Evolutionary conservation across 2,329 filamentous ascomycete genomes (phyloP).

Genomic region (Aureobasidium sp.): DNA sequence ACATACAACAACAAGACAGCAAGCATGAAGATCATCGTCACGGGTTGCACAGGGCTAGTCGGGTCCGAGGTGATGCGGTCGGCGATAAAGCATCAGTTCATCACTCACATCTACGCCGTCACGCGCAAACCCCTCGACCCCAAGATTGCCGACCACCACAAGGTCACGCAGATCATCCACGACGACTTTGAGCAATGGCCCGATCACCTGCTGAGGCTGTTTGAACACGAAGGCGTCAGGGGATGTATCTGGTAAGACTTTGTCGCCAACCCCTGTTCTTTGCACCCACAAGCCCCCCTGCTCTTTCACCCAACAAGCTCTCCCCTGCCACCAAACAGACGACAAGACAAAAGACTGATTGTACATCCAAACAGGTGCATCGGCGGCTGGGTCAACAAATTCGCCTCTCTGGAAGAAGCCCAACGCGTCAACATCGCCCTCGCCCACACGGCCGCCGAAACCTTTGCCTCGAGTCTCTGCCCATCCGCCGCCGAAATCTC

Average conservation of each 20-base stretch:
- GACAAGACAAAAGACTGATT: not conserved
- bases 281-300: not conserved
- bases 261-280: too few relatives aligned
- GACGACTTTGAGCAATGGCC: conserved; percentile 48
- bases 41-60: conserved; percentile 50
- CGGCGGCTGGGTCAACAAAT: conserved; percentile 20
- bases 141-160: conserved; percentile 22
- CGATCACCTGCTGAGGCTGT: conserved; percentile 31
- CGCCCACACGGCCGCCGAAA: conserved; percentile 24
- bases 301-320: not conserved
- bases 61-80: conserved; percentile 45
- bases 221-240: conserved; percentile 32
- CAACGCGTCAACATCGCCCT: conserved; percentile 24
- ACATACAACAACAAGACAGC: not conserved
- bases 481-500: conserved; percentile 18
- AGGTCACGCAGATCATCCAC: conserved; percentile 28
- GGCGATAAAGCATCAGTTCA: conserved; percentile 40
- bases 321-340: not conserved
- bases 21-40: conserved; percentile 51
- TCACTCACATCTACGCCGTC: conserved; percentile 35
- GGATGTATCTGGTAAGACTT: conserved; percentile 37
- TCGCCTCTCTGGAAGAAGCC: conserved; percentile 24
- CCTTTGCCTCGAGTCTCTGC: conserved; percentile 22
- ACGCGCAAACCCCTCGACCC: conserved; percentile 23
- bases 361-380: conserved; percentile 15